Evolutionary conservation across 345 rosid species (phyloP).

Genomic region (Brassica incana): DNA sequence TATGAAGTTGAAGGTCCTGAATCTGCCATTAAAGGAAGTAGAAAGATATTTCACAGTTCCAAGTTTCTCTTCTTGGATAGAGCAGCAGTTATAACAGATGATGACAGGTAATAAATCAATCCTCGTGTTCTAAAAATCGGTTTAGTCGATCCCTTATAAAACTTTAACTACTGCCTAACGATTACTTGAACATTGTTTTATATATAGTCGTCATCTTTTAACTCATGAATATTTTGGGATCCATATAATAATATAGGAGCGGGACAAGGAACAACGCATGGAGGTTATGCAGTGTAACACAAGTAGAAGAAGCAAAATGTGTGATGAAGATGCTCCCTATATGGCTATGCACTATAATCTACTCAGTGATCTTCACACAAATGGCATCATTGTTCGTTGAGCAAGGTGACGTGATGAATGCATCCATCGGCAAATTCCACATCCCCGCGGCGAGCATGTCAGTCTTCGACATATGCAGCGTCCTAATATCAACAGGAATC

Average conservation of each 20-base stretch:
- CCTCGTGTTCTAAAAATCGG: background rate
- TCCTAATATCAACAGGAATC: slow-evolving; percentile 65
- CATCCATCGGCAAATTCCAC: slow-evolving; percentile 55
- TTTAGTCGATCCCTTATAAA: background rate
- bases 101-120: slow-evolving; percentile 38
- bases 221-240: background rate
- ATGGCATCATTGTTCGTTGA: slow-evolving; percentile 75
- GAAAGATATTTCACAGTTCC: slow-evolving; percentile 71
- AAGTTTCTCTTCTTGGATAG: slow-evolving; percentile 68
- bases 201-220: background rate
- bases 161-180: background rate
- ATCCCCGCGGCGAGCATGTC: slow-evolving; percentile 97
- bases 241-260: slow-evolving; percentile 2
- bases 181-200: background rate
- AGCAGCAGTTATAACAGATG: slow-evolving; percentile 73
- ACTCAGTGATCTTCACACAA: slow-evolving; percentile 74
- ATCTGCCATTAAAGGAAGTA: slow-evolving; percentile 79
- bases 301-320: slow-evolving; percentile 80
- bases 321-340: slow-evolving; percentile 65
- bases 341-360: slow-evolving; percentile 73
- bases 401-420: slow-evolving; percentile 72
- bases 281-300: slow-evolving; percentile 86
- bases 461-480: slow-evolving; percentile 76
- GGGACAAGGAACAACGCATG: slow-evolving; percentile 45
- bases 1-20: slow-evolving; percentile 66